phyloP scores from a whole-genome alignment of 2,329 filamentous ascomycete genomes.

The Stagonosporopsis chrysanthemi region DNA sequence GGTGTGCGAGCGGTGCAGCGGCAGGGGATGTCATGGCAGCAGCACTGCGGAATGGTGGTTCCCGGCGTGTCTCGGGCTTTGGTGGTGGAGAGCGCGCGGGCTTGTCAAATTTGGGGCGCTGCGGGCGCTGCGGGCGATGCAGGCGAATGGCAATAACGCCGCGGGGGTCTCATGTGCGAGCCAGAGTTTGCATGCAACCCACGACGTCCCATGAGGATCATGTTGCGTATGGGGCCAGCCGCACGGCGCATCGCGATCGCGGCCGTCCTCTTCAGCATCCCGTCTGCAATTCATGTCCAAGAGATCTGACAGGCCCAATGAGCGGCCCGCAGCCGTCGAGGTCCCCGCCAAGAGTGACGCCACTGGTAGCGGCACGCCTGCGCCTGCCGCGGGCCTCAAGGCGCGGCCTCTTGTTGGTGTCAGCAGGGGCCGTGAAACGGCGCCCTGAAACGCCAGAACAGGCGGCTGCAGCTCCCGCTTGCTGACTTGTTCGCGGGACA shows the following conservation, averaged over 20 bases:
- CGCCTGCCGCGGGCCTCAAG: slow-evolving; percentile 29
- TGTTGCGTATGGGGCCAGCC: neutral
- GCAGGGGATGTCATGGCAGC: slow-evolving; percentile 25
- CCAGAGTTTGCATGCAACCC: slow-evolving; percentile 17
- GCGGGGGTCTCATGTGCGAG: slow-evolving; percentile 19
- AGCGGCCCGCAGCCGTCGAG: slow-evolving; percentile 20
- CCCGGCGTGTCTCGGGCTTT: slow-evolving; percentile 20
- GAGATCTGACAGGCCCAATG: slow-evolving; percentile 13
- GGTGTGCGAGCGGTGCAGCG: slow-evolving; percentile 17
- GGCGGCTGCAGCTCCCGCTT: slow-evolving; percentile 39
- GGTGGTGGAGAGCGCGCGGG: slow-evolving; percentile 15
- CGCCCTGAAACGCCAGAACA: slow-evolving; percentile 44
- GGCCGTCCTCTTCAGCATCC: neutral
- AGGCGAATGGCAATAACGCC: slow-evolving; percentile 13
- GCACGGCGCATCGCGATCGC: neutral
- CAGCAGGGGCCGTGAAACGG: slow-evolving; percentile 49
- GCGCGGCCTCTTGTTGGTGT: slow-evolving; percentile 36
- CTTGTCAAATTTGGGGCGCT: slow-evolving; percentile 17
- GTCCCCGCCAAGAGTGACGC: slow-evolving; percentile 27
- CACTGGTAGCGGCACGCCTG: slow-evolving; percentile 11
- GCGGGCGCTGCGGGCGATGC: neutral
- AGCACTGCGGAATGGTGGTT: slow-evolving; percentile 15
- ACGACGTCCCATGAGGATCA: slow-evolving; percentile 10
- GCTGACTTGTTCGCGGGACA: slow-evolving; percentile 35
- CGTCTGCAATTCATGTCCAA: neutral